Evolutionary conservation across 352 stramenopile genomes (phyloP), one percentile per base, ranked within the genome.

Genomic region (Halophytophthora polymorphica): DNA sequence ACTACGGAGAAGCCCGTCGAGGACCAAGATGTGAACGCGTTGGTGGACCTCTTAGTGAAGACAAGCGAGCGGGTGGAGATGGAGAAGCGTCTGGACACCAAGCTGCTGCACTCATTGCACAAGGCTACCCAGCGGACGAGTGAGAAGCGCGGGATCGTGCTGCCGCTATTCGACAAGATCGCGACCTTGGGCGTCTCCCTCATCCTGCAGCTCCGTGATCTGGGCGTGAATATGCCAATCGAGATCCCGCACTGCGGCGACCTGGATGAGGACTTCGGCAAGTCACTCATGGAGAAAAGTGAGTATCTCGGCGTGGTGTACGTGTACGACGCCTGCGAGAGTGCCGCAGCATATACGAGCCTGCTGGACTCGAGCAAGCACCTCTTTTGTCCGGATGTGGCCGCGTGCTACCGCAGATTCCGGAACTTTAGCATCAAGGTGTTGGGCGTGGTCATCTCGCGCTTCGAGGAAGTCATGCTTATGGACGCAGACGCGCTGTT

Each of bases 401-500:
- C 59, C 7, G 39, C 67, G 19, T 91, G 80, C 47, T 64, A 79
- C 23, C 53, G 58, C 47, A 58, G 52, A 10, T 89, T 75, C 57
- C 71, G 80, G 3, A 68, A 56, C 35, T 91, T 88, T 43, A 58
- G 65, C 36, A 79, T 91, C 53, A 89, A 89, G 69, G 48, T 88
- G 41, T 41, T 91, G 33, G 56, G 66, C 13, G 46, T 91, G 2
- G 21, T 90, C 6, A 77, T 83, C 48, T 90, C 82, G 12, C 65
- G 56, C 6, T 90, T 93, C 37, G 52, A 77, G 33, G 71, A 93
- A 40, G 52, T 90, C 31, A 88, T 90, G 82, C 52, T 90, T 19
- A 45, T 90, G 22, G 82, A 93, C 64, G 80, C 80, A 28, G 82
- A 93, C 53, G 70, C 70, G 10, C 47, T 89, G 33, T 73, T 89